These are phyloP conservation scores for Pseudogymnoascus sp. DNA, from an alignment of 2,329 filamentous ascomycete species.

Conservation along the genomic window DNA sequence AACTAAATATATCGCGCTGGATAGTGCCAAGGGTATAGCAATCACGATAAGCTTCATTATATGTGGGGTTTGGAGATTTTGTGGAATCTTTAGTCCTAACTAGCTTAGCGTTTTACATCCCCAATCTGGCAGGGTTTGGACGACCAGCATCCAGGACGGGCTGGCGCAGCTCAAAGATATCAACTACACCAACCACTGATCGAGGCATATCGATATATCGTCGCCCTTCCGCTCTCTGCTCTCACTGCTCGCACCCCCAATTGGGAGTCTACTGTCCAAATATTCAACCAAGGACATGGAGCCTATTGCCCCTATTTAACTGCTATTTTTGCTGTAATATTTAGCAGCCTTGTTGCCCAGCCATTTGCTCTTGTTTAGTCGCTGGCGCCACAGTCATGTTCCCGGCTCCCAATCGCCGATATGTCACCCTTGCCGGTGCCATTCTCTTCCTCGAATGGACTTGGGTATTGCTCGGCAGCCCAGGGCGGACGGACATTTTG, in stretches of 20 bases:
- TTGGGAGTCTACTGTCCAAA: not conserved
- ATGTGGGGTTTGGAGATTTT: not conserved
- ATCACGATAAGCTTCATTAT: not conserved
- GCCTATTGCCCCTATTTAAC: not conserved
- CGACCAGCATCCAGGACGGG: not conserved
- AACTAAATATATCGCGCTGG: not conserved
- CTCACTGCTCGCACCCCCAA: not conserved
- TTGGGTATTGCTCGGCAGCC: slow-evolving; percentile 20
- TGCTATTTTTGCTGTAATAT: not conserved
- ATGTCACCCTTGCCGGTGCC: slow-evolving; percentile 15
- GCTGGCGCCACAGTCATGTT: not conserved
- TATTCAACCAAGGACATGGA: not conserved
- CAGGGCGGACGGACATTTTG: not conserved
- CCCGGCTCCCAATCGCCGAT: slow-evolving; percentile 15
- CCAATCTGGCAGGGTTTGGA: not conserved
- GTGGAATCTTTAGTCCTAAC: not conserved
- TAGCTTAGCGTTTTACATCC: not conserved
- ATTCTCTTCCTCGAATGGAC: slow-evolving; percentile 17
- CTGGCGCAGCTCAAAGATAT: no score
- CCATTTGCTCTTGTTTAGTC: not conserved
- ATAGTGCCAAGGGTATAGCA: not conserved
- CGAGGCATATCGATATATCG: not conserved
- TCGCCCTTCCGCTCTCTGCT: not conserved
- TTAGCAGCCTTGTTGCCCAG: not conserved
- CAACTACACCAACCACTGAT: not conserved